Evolutionary conservation across 768 basidiomycete genomes (phyloP).

Genomic region (Leucocoprinus leucothites): DNA sequence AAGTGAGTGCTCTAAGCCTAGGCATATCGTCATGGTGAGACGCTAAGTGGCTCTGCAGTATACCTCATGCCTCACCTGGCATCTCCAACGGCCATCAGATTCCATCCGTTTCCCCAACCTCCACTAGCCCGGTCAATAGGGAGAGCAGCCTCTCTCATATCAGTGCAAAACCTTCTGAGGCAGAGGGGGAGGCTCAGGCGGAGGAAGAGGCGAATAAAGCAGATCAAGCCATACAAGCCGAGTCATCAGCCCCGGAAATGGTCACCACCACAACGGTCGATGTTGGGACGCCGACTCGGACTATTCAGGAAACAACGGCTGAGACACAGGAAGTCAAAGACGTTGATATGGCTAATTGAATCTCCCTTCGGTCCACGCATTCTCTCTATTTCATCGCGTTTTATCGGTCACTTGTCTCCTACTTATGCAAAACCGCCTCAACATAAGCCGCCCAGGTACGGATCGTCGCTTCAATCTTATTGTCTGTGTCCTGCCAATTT

Average conservation of each 20-base stretch:
- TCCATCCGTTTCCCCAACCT: slow-evolving; percentile 73
- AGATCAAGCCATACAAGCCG: neutral
- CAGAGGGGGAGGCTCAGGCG: slow-evolving; percentile 19
- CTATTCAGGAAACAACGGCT: neutral
- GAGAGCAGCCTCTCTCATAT: slow-evolving; percentile 52
- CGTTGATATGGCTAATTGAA: neutral
- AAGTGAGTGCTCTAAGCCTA: slow-evolving; percentile 53
- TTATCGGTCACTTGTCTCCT: neutral
- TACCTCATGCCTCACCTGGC: slow-evolving; percentile 80
- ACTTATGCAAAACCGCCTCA: slow-evolving; percentile 8
- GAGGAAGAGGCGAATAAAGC: neutral
- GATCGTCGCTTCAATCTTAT: slow-evolving; percentile 11
- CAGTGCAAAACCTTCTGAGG: slow-evolving; percentile 27
- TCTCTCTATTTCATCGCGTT: neutral
- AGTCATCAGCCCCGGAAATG: neutral
- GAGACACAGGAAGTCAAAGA: slow-evolving; percentile 6
- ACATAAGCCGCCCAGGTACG: neutral
- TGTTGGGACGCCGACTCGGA: neutral
- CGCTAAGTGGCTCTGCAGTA: slow-evolving; percentile 45
- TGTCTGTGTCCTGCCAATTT: slow-evolving; percentile 4
- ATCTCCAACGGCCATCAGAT: slow-evolving; percentile 47
- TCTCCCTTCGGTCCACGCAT: neutral
- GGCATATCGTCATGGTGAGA: slow-evolving; percentile 10
- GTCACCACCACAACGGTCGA: slow-evolving; percentile 3
- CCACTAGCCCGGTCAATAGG: slow-evolving; percentile 60